phyloP scores from a whole-genome alignment of 441 rosid genomes.

The Gossypium aridum region DNA sequence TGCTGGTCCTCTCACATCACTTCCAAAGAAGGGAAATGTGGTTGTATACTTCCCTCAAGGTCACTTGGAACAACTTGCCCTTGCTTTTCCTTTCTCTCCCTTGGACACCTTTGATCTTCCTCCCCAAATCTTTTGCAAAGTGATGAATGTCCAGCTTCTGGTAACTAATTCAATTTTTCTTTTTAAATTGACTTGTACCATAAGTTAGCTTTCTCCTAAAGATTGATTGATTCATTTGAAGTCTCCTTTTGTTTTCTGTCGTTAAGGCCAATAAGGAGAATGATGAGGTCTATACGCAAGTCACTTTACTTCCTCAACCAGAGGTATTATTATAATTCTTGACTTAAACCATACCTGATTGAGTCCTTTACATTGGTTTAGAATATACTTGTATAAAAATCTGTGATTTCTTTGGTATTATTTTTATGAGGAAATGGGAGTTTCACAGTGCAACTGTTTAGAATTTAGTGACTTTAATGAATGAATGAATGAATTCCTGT shows the following conservation, averaged over 20 bases:
- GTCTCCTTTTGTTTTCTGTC: slow-evolving; percentile 20
- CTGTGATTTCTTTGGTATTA: too few species aligned
- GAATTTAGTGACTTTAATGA: too few species aligned
- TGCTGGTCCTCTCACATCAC: slow-evolving; percentile 86
- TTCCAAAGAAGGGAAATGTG: slow-evolving; percentile 69
- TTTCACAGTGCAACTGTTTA: too few species aligned
- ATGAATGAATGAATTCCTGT: too few species aligned
- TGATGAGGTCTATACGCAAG: slow-evolving; percentile 87
- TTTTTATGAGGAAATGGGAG: too few species aligned
- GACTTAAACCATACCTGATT: background rate
- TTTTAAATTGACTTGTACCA: slow-evolving; percentile 20
- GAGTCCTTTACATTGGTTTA: too few species aligned
- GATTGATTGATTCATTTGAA: background rate
- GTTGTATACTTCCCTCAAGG: slow-evolving; percentile 95
- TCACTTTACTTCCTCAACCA: slow-evolving; percentile 72
- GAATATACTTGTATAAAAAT: too few species aligned
- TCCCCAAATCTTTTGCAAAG: slow-evolving; percentile 81
- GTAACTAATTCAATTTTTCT: slow-evolving; percentile 29
- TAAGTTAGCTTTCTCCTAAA: slow-evolving; percentile 17
- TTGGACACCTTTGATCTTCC: slow-evolving; percentile 56
- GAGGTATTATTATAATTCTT: slow-evolving; percentile 41
- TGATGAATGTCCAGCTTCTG: slow-evolving; percentile 84
- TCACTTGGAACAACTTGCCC: slow-evolving; percentile 73
- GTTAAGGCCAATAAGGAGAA: slow-evolving; percentile 82
- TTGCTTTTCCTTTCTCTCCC: slow-evolving; percentile 45